Conservation (phyloP, 2,329 filamentous ascomycete genomes). For the Colletotrichum spinosum region DNA sequence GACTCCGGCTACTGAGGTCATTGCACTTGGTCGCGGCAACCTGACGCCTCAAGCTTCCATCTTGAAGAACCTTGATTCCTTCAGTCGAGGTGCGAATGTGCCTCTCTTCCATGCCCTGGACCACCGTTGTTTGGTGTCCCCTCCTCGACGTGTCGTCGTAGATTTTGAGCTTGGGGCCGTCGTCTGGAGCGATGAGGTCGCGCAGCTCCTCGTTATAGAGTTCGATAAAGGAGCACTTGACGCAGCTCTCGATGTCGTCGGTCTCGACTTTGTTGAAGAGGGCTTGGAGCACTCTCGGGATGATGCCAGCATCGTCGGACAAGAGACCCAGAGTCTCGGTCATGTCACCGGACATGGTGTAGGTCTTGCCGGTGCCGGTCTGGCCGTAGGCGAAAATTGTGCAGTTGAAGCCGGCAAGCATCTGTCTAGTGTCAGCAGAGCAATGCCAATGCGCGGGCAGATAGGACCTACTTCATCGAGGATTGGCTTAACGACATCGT, state of each 20-base stretch:
- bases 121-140: constrained; percentile 85
- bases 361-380: constrained; percentile 97
- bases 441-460: neutral
- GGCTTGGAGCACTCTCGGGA: constrained; percentile 88
- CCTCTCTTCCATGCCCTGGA: constrained; percentile 98
- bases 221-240: constrained; percentile 99
- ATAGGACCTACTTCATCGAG: constrained; percentile 80
- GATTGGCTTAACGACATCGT: constrained; percentile 94
- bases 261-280: constrained; percentile 87
- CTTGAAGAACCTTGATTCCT: constrained; percentile 88
- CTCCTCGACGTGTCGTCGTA: constrained; percentile 91
- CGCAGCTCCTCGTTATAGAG: constrained; percentile 98
- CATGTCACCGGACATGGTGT: constrained; percentile 99
- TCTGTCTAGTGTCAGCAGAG: constrained; percentile 64
- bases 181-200: constrained; percentile 86
- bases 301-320: constrained; percentile 93
- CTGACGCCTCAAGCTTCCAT: constrained; percentile 92
- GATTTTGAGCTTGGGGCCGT: constrained; percentile 90
- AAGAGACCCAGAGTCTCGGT: constrained; percentile 85
- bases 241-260: constrained; percentile 84
- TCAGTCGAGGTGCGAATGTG: constrained; percentile 88
- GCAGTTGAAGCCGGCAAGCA: constrained; percentile 95
- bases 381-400: constrained; percentile 99
- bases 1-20: constrained; percentile 94
- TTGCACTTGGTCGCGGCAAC: constrained; percentile 99